These are phyloP conservation scores for Flagelloscypha sp. DNA, from an alignment of 768 basidiomycete genomes.

Conservation along the genomic window DNA sequence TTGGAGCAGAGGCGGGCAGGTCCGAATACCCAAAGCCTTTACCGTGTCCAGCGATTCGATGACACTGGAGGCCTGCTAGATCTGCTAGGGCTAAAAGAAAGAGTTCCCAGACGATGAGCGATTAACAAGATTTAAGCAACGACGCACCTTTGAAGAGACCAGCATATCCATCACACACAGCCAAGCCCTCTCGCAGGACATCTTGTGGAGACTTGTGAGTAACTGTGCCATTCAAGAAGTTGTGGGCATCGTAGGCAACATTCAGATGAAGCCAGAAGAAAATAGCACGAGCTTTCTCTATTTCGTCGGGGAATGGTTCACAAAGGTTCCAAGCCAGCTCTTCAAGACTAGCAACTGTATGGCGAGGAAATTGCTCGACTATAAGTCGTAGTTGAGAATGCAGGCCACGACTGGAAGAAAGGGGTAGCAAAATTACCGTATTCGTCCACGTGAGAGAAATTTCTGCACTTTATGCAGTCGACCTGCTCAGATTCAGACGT, in stretches of 20 bases:
- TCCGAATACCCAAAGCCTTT: constrained; percentile 36
- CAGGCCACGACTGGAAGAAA: too few species aligned
- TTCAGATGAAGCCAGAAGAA: constrained; percentile 42
- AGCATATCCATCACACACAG: constrained; percentile 44
- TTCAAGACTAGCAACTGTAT: constrained; percentile 28
- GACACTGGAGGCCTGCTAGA: constrained; percentile 28
- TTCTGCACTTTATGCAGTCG: constrained; percentile 34
- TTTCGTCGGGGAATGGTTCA: constrained; percentile 31
- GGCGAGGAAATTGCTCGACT: constrained; percentile 34
- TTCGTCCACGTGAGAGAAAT: constrained; percentile 33
- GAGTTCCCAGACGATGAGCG: too few species aligned
- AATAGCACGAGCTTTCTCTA: constrained; percentile 38
- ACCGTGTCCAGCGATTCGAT: constrained; percentile 37
- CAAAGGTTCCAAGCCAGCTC: constrained; percentile 33
- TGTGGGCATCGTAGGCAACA: constrained; percentile 28
- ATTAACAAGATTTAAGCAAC: too few species aligned
- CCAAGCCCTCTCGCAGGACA: constrained; percentile 33
- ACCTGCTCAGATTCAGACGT: constrained; percentile 6
- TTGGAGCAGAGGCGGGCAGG: constrained; percentile 21
- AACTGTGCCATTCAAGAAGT: constrained; percentile 37
- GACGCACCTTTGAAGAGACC: constrained; percentile 38
- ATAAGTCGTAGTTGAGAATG: too few species aligned
- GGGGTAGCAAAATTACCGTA: too few species aligned
- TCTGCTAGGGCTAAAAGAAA: constrained; percentile 30
- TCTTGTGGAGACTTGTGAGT: constrained; percentile 26